phyloP scores from a whole-genome alignment of 179 eudicot genomes.

The Amaranthus tricolor region DNA sequence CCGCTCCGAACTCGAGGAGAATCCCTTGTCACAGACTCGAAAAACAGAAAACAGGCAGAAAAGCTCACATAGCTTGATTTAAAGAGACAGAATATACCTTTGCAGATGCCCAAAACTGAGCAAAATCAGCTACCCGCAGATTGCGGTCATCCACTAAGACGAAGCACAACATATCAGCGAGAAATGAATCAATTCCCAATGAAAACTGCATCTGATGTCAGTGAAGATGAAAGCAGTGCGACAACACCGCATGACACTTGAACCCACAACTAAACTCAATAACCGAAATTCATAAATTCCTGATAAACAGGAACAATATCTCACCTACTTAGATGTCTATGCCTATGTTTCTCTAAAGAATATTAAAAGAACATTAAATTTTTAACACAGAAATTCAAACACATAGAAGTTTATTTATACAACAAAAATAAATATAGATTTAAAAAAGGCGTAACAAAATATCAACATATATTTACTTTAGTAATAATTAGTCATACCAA shows the following conservation, averaged over 20 bases:
- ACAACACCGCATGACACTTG: conserved; percentile 73
- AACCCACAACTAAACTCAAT: conserved; percentile 50
- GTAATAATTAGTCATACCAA: conserved; percentile 64
- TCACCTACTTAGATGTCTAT: conserved; percentile 19
- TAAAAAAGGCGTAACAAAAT: not conserved
- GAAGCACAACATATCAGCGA: conserved; percentile 97
- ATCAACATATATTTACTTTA: not conserved
- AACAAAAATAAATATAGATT: conserved; percentile 14
- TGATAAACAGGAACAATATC: conserved; percentile 22
- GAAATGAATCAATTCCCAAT: conserved; percentile 97
- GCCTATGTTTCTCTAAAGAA: conserved; percentile 21
- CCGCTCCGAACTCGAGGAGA: conserved; percentile 14
- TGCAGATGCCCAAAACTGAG: conserved; percentile 99
- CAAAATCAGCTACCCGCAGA: conserved; percentile 99
- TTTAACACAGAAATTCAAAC: conserved; percentile 21
- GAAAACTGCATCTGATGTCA: conserved; percentile 94
- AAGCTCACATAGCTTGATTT: conserved; percentile 42
- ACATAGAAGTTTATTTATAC: conserved; percentile 11
- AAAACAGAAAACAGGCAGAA: conserved; percentile 30
- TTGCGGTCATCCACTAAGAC: conserved; percentile 99
- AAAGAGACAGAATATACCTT: conserved; percentile 87
- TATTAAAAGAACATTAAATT: conserved; percentile 2
- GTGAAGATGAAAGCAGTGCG: conserved; percentile 83
- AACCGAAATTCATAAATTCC: conserved; percentile 31
- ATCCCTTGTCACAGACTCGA: conserved; percentile 23